These are phyloP conservation scores for Magnolia changhungtana DNA, from an alignment of 164 flowering plant genomes.

Conservation along the genomic window DNA sequence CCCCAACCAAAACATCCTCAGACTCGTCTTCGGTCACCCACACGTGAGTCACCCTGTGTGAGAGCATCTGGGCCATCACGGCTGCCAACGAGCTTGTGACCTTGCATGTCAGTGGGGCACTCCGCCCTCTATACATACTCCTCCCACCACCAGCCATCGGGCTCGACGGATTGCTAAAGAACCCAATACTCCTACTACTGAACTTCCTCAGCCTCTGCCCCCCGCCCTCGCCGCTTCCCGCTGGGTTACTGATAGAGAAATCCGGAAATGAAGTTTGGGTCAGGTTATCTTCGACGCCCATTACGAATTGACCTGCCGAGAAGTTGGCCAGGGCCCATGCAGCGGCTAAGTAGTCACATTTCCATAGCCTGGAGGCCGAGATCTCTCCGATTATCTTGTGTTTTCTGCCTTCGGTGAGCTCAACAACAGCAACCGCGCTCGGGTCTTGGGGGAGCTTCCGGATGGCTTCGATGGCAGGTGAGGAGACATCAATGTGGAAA, in stretches of 20 bases:
- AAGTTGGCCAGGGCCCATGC: slow-evolving; percentile 96
- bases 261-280: slow-evolving; percentile 36
- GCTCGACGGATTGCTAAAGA: slow-evolving; percentile 45
- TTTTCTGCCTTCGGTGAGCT: slow-evolving; percentile 41
- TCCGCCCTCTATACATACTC: slow-evolving; percentile 88
- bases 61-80: slow-evolving; percentile 97
- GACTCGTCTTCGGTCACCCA: slow-evolving; percentile 85
- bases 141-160: slow-evolving; percentile 36
- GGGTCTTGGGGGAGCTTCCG: slow-evolving; percentile 57
- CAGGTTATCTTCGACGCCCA: slow-evolving; percentile 78
- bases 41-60: slow-evolving; percentile 88
- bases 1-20: slow-evolving; percentile 77
- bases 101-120: slow-evolving; percentile 84
- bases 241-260: slow-evolving; percentile 22
- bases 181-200: slow-evolving; percentile 81
- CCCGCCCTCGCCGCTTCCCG: slow-evolving; percentile 18
- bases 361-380: slow-evolving; percentile 83
- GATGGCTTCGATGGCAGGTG: slow-evolving; percentile 58
- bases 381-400: slow-evolving; percentile 85
- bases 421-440: slow-evolving; percentile 80
- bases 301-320: slow-evolving; percentile 92
- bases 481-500: slow-evolving; percentile 54
- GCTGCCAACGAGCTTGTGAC: slow-evolving; percentile 84
- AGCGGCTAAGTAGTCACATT: slow-evolving; percentile 83
- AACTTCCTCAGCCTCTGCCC: slow-evolving; percentile 46